Percentiles rank a stretch among this genome's conserved stretches.
These are phyloP conservation scores for Stagonosporopsis chrysanthemi DNA, from an alignment of 2,329 filamentous ascomycete species.

Conservation along the genomic window DNA sequence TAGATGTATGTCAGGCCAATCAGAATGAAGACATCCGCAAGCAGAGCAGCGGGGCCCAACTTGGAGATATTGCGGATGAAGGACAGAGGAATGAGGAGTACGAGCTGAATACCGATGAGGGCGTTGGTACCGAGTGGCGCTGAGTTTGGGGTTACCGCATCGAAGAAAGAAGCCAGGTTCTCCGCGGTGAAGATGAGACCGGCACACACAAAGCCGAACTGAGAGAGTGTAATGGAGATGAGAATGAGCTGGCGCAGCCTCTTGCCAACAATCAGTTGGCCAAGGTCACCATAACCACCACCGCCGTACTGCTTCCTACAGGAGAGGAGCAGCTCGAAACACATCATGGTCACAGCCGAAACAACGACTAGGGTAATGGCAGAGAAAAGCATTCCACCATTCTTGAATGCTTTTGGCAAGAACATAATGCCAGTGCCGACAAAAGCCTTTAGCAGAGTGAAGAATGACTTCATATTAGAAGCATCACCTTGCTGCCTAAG, in stretches of 20 bases:
- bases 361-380: constrained; percentile 71
- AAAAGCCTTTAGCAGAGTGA: constrained; percentile 80
- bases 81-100: constrained; percentile 70
- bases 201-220: constrained; percentile 79
- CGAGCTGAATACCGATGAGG: constrained; percentile 71
- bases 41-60: constrained; percentile 71
- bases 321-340: constrained; percentile 74
- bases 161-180: constrained; percentile 72
- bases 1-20: constrained; percentile 77
- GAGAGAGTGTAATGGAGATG: constrained; percentile 74
- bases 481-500: constrained; percentile 66
- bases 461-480: constrained; percentile 75
- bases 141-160: constrained; percentile 63
- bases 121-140: constrained; percentile 62
- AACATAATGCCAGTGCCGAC: constrained; percentile 85
- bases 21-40: constrained; percentile 76
- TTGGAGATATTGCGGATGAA: constrained; percentile 79
- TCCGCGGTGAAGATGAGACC: constrained; percentile 81
- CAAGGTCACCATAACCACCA: constrained; percentile 78
- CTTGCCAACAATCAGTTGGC: constrained; percentile 69
- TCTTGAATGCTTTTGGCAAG: constrained; percentile 78
- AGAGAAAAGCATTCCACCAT: constrained; percentile 79
- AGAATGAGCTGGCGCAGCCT: constrained; percentile 72
- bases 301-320: constrained; percentile 71
- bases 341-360: constrained; percentile 71